Percentiles rank a stretch among this genome's conserved stretches.
These are phyloP conservation scores for Kodamaea neixiangensis DNA, from an alignment of 805 yeast species.

Conservation along the genomic window DNA sequence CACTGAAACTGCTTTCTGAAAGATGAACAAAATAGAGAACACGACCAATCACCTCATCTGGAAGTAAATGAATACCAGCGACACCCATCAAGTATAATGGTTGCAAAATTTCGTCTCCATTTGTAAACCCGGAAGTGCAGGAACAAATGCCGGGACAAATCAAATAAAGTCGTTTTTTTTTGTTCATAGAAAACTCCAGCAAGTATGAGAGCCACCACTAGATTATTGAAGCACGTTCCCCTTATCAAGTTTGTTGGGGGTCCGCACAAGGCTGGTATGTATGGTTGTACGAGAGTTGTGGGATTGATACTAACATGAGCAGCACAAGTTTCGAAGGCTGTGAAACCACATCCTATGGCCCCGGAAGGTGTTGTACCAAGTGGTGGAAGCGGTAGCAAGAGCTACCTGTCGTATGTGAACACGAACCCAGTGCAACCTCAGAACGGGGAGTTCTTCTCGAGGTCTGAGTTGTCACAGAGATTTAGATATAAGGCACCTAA, in stretches of 20 bases:
- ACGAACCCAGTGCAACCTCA: conserved; percentile 42
- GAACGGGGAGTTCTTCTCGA: conserved; percentile 49
- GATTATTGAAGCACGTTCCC: conserved; percentile 54
- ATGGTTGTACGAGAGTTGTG: not conserved
- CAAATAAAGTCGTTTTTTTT: conserved; percentile 5
- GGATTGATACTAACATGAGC: not conserved
- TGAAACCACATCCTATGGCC: conserved; percentile 43
- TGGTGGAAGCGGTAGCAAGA: conserved; percentile 16
- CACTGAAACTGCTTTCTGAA: not conserved
- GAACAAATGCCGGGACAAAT: not conserved
- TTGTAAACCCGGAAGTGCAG: not conserved
- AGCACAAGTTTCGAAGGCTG: conserved; percentile 7
- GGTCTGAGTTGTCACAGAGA: conserved; percentile 69
- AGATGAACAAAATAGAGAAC: not conserved
- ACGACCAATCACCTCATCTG: not conserved
- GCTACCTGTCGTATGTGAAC: conserved; percentile 18
- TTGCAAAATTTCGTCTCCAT: not conserved
- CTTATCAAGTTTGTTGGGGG: conserved; percentile 87
- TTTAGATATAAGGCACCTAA: conserved; percentile 68
- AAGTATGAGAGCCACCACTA: conserved; percentile 35
- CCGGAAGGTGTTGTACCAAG: conserved; percentile 47
- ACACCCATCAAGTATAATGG: not conserved
- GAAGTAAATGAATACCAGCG: not conserved
- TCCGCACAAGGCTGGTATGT: conserved; percentile 59
- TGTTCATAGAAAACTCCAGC: not conserved